Evolutionary conservation across 257 asterid species (phyloP), one percentile per base, ranked within the genome.

Genomic region (Fraxinus quadrangulata): DNA sequence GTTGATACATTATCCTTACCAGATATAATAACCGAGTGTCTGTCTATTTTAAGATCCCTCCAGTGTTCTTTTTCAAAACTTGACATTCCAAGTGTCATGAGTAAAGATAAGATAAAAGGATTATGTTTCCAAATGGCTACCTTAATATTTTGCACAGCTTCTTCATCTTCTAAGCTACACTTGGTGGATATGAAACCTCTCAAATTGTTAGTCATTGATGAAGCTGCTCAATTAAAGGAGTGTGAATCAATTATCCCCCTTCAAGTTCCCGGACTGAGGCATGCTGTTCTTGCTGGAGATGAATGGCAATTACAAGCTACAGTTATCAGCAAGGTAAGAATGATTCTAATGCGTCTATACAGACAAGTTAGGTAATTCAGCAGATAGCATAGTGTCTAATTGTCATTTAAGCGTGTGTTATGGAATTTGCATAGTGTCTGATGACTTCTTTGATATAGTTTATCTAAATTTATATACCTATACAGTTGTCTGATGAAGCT

Each of bases 181-280:
- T 16, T 34, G 2, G 14, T 71, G 16, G 47, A 68, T 33, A 81
- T 76, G 73, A 84, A 82, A 31, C 89, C 89, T 12, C 76, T 90
- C 14, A 73, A 79, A 0, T 69, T 88, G 56, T 51, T 90, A 83
- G 86, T 90, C 67, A 81, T 88, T 28, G 96, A 90, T 61, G 96
- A 88, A 79, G 93, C 96, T 72, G 88, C 96, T 16, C 91, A 90
- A 73, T 82, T 88, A 0, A 88, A 86, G 79, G 96, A 90, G 71
- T 79, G 91, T 49, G 93, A 90, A 77, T 77, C 96, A 7, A 21
- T 71, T 13, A 85, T 90, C 68, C 86, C 92, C 34, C 92, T 90
- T 74, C 92, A 88, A 74, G 72, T 90, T 45, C 82, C 74, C n/a
- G 70, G 76, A 12, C 77, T 90, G 63, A 83, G 68, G 68, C 88